Conservation (phyloP, 2,329 filamentous ascomycete genomes). For the Coccinonectria pachysandricola region DNA sequence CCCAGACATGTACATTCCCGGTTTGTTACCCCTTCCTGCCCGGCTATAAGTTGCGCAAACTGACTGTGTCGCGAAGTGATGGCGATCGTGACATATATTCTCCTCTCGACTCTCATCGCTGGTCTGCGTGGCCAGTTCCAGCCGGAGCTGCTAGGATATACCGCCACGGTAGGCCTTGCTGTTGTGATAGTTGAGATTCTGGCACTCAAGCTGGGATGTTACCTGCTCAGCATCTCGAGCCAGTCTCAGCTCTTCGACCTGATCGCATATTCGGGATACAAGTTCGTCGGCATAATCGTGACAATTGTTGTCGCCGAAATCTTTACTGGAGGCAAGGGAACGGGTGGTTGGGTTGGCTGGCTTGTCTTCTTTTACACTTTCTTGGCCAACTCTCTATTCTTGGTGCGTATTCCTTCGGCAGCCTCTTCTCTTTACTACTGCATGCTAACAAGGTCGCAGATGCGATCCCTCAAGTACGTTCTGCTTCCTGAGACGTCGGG, state of each 20-base stretch:
- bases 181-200: constrained; percentile 82
- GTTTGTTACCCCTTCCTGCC: constrained; percentile 22
- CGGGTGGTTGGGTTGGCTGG: constrained; percentile 84
- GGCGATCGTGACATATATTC: constrained; percentile 95
- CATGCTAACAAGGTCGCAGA: constrained; percentile 37
- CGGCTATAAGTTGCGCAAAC: constrained; percentile 2
- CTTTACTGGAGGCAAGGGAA: constrained; percentile 67
- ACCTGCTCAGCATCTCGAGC: constrained; percentile 86
- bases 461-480: constrained; percentile 92
- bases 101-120: constrained; percentile 82
- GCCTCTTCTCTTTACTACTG: neutral
- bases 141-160: constrained; percentile 84
- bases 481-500: constrained; percentile 73
- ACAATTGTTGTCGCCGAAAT: constrained; percentile 74
- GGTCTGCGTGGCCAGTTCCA: constrained; percentile 87
- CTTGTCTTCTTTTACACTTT: constrained; percentile 84
- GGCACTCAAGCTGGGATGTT: constrained; percentile 85
- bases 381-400: constrained; percentile 85
- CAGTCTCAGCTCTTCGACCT: constrained; percentile 88
- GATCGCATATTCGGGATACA: constrained; percentile 95
- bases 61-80: constrained; percentile 52
- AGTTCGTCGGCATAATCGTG: constrained; percentile 93
- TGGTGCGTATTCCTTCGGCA: constrained; percentile 48
- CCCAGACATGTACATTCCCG: constrained; percentile 97
- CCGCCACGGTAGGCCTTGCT: constrained; percentile 71